Evolutionary conservation across 805 yeast genomes (phyloP), one percentile per base, ranked within the genome.

Genomic region (Ogataea neopini): DNA sequence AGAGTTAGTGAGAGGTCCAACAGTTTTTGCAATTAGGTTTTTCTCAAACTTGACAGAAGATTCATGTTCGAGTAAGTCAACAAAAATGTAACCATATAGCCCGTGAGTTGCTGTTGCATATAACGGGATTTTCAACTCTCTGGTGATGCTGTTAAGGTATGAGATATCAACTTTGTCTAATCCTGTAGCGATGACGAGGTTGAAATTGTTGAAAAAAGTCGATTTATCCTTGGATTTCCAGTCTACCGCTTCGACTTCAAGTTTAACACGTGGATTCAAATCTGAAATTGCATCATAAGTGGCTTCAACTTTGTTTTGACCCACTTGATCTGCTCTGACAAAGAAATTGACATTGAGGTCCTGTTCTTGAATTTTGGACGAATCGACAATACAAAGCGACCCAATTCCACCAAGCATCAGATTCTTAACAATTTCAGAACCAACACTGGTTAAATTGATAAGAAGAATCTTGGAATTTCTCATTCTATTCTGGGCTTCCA

Each of bases 351-450:
- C 75, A 2, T 82, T 81, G 49, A 86, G 74, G 60, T 88, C 96
- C 35, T 75, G 79, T 30, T 78, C 85, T 1, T 64, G 61, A 1
- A 88, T 79, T 0, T 40, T 57, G 2, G 82, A 68, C 28, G 66
- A 59, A 67, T 91, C 97, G 46, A 83, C 61, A 0, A 94, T 69
- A n/a, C 84, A 83, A 23, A 92, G 66, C 0, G 84, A 71, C 3
- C 96, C 96, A 48, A 92, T 72, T 4, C 99, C 99, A 23, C 96
- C 95, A 19, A 94, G 74, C 15, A 88, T 88, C 40, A 94, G 65
- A 64, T 91, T 91, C 66, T 94, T 92, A 30, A 84, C 80, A 9
- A 87, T 75, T 64, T 92, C 99, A 13, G 83, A 80, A 5, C 95
- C 95, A 7, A 88, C 74, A 1, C 88, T 88, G 9, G 91, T 86